A percentile compares a stretch with the other conserved stretches of the same genome.
Evolutionary conservation across 148 eudicot species (phyloP).

Genomic region (Vaccinium vitisidaea): DNA sequence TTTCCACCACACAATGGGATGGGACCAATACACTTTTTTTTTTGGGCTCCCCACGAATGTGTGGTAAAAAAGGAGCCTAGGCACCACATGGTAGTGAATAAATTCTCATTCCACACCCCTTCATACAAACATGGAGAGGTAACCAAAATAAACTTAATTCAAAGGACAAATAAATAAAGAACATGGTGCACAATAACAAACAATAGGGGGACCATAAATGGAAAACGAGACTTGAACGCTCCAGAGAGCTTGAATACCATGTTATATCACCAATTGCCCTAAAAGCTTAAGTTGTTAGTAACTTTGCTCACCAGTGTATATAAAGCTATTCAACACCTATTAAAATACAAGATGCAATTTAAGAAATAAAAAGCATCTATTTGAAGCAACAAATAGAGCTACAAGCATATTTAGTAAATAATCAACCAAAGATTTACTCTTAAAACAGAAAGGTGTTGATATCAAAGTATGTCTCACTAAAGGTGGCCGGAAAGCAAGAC

Average conservation of each 20-base stretch:
- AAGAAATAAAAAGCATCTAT: background rate
- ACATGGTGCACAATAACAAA: background rate
- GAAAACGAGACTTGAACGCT: background rate
- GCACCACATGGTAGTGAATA: no score
- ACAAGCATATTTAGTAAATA: background rate
- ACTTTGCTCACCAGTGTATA: background rate
- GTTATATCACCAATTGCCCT: background rate
- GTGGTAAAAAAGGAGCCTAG: no score
- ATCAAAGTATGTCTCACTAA: background rate
- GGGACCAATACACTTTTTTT: no score
- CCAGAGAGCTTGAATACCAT: background rate
- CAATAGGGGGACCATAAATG: background rate
- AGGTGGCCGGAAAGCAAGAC: background rate
- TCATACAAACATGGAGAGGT: background rate
- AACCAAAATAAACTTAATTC: background rate
- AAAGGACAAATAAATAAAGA: background rate
- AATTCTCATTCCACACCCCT: background rate
- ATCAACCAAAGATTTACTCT: background rate
- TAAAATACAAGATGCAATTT: background rate
- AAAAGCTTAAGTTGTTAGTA: background rate
- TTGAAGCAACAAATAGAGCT: background rate
- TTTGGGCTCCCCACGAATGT: no score
- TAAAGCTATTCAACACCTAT: background rate
- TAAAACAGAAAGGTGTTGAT: background rate
- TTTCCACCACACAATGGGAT: no score